A percentile compares a stretch with the other conserved stretches of the same genome.
Evolutionary conservation across 106 monocot species (phyloP).

Genomic region (Apostasia ramifera): DNA sequence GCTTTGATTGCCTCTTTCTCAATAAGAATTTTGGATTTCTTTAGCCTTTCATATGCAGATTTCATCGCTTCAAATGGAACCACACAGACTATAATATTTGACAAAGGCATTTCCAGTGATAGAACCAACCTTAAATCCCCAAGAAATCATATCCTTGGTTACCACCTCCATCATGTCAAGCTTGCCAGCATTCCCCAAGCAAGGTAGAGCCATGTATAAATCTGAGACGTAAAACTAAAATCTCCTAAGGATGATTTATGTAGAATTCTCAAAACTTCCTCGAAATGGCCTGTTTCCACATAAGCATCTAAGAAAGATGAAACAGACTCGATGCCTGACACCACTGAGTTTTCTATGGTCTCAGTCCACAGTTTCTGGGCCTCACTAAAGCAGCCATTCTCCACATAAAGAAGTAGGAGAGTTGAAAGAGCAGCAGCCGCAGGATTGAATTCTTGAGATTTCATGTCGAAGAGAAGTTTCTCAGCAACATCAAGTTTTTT

Average conservation of each 20-base stretch:
- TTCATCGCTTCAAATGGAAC: slow-evolving; percentile 66
- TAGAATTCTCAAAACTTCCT: slow-evolving; percentile 40
- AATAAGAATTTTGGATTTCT: slow-evolving; percentile 59
- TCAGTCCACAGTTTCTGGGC: slow-evolving; percentile 63
- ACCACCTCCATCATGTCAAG: slow-evolving; percentile 65
- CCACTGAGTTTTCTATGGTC: slow-evolving; percentile 58
- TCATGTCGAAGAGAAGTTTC: slow-evolving; percentile 10
- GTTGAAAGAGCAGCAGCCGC: slow-evolving; percentile 11
- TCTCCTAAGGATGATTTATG: slow-evolving; percentile 34
- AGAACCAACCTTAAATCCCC: slow-evolving; percentile 67
- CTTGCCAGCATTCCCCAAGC: slow-evolving; percentile 65
- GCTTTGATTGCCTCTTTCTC: slow-evolving; percentile 58
- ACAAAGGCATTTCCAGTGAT: slow-evolving; percentile 55
- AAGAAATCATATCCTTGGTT: slow-evolving; percentile 47
- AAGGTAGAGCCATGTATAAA: slow-evolving; percentile 52
- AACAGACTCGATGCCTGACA: slow-evolving; percentile 26
- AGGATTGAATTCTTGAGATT: slow-evolving; percentile 7
- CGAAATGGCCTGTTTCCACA: slow-evolving; percentile 34
- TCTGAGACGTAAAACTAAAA: slow-evolving; percentile 17
- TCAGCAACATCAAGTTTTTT: slow-evolving; percentile 3
- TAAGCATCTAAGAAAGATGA: slow-evolving; percentile 47
- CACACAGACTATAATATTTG: slow-evolving; percentile 43
- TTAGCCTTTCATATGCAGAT: slow-evolving; percentile 46
- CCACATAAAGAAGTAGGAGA: slow-evolving; percentile 40
- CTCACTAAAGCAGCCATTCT: slow-evolving; percentile 34